Conservation (phyloP, 352 stramenopile species). For the Phytophthora cajani region DNA sequence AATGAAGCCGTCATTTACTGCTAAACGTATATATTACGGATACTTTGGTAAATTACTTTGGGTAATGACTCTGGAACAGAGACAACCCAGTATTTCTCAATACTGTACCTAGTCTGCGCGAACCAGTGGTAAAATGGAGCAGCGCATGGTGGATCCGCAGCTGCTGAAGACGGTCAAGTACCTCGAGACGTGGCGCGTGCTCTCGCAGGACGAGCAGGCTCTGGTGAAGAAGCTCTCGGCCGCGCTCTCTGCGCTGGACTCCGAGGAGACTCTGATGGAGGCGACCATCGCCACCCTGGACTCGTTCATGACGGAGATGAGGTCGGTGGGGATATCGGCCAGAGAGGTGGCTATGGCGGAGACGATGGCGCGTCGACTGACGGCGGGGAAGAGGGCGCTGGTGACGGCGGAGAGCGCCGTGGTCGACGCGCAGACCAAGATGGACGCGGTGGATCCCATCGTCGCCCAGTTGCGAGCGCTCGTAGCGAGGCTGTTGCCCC, state of each 20-base stretch:
- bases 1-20: neutral
- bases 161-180: slow-evolving; percentile 1
- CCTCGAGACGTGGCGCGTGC: slow-evolving; percentile 3
- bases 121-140: neutral
- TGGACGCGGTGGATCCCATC: slow-evolving; percentile 2
- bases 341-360: neutral
- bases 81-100: neutral
- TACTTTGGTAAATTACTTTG: neutral
- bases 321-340: neutral
- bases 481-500: neutral
- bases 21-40: neutral
- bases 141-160: neutral
- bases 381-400: neutral
- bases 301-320: slow-evolving; percentile 5
- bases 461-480: neutral
- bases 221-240: slow-evolving; percentile 1
- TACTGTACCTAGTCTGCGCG: neutral
- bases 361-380: slow-evolving; percentile 3
- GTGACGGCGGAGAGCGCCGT: neutral
- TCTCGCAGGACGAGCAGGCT: slow-evolving; percentile 1
- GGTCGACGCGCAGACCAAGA: neutral
- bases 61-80: neutral
- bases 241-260: neutral
- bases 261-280: slow-evolving; percentile 6
- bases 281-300: slow-evolving; percentile 2